Base-by-base conservation (phyloP, 352 stramenopile species). In the Phytophthora pseudosyringae region DNA sequence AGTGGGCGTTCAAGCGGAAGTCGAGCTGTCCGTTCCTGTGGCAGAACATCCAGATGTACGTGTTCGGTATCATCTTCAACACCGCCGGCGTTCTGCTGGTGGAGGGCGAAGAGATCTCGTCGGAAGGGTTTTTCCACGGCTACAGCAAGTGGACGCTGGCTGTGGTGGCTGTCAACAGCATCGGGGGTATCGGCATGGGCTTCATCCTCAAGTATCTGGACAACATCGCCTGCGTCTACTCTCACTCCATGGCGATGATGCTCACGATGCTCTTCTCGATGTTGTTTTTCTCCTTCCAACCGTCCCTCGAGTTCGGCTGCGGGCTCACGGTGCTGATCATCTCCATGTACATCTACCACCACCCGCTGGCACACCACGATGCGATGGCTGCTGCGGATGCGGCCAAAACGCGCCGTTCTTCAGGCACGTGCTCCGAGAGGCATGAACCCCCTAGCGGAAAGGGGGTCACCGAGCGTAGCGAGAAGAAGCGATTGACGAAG, bases 321-420 rank as follows among this genome's bases (percentile, higher is more conserved):
- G 88, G 88, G 0, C 78, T 96, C 33, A 78, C 74, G 12, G 86
- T 94, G 31, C 70, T 93, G 13, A 68, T 94, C 56, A 87, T 94
- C 49, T 94, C 88, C 53, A 94, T 94, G 82, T 96, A 96, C 49
- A 80, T 96, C 45, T 96, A 96, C 64, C 88, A 96, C 73, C 81
- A 93, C 66, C 69, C 69, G 5, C 46, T 73, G 38, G 69, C 69
- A 13, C 57, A 70, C 45, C 28, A 16, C 15, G 52, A 60, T 46
- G 46, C 35, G 35, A 45, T 33, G 18, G 25, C 44, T 26, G 7
- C 63, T 15, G n/a, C 41, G 13, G 29, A 60, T 46, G 35, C 29
- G 26, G 10, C 38, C 13, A 74, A 69, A 18, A 29, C 11, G 18
- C 64, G 57, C 4, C 59, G 64, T 11, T 67, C 60, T 10, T 71